Base-by-base conservation (phyloP, 345 rosid genomes). In the Rhizophora mangle region DNA sequence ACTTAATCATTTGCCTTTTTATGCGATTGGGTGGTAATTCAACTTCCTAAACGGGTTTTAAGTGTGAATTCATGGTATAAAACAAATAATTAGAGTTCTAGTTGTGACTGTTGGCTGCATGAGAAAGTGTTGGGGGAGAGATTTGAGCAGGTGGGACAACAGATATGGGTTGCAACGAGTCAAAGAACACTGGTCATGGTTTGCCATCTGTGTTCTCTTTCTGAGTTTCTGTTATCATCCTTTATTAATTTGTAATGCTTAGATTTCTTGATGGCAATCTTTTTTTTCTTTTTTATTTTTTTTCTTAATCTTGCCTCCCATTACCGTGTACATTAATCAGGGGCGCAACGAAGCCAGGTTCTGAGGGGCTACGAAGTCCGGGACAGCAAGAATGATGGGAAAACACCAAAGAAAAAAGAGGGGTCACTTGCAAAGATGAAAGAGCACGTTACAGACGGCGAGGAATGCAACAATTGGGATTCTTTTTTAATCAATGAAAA, bases 81-180 rank as follows among this genome's bases (percentile, higher is more conserved):
- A 15, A 56, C 60, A 10, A 15, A 8, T 15, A 20, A 3, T 24
- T 20, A 8, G 22, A 22, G 59, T 56, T 56, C 60, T 13, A 56
- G 18, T 2, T 3, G 60, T 56, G 22, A n/a, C 0, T 56, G 60
- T 24, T 24, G 30, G 6, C 18, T 62, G 65, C 4, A 32, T 36
- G 43, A 58, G 36, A 58, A 22, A n/a, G 49, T n/a, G 59, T 55
- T 8, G 15, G 9, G 3, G 24, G 10, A n/a, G 57, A 24, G 26
- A 53, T 7, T 34, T 8, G 37, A 13, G 49, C 49, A 13, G 49
- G 49, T 58, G 62, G 62, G 29, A 24, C 6, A 27, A 27, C 18
- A 31, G 69, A 46, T 49, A 72, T 64, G 69, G 75, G 69, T n/a
- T 72, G 75, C 69, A 27, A 7, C 58, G 11, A 64, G n/a, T 72